A percentile compares a stretch with the other conserved stretches of the same genome.
Conservation (phyloP, 371 early-diverging fungal genomes). For the Amoeboaphelidium protococcarum region DNA sequence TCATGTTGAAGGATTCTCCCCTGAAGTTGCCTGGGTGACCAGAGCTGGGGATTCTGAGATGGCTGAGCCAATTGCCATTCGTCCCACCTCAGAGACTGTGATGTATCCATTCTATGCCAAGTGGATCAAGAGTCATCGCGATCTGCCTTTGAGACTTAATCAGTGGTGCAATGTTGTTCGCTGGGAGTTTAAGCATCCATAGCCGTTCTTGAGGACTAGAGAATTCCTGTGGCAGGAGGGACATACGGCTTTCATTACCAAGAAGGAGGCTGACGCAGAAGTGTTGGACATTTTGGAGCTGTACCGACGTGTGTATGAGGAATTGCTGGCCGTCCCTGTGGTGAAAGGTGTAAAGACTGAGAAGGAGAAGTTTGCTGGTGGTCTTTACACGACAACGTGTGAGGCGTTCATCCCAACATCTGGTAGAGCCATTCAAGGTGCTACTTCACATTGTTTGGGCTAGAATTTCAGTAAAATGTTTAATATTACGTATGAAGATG, state of each 20-base stretch:
- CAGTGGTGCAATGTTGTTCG: constrained; percentile 99
- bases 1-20: constrained; percentile 97
- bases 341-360: constrained; percentile 96
- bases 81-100: constrained; percentile 99
- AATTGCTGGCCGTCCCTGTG: constrained; percentile 95
- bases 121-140: constrained; percentile 96
- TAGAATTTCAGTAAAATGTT: constrained; percentile 99
- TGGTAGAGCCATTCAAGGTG: constrained; percentile 98
- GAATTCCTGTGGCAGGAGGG: constrained; percentile 99
- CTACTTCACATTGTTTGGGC: constrained; percentile 97
- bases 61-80: constrained; percentile 92
- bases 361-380: constrained; percentile 99
- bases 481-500: constrained; percentile 45
- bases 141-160: constrained; percentile 93
- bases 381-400: constrained; percentile 91
- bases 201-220: constrained; percentile 96
- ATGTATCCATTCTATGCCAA: constrained; percentile 99
- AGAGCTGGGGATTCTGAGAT: constrained; percentile 79
- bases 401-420: constrained; percentile 96
- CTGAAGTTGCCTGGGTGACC: constrained; percentile 99
- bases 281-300: constrained; percentile 77
- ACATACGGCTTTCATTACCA: constrained; percentile 88
- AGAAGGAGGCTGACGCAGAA: constrained; percentile 76
- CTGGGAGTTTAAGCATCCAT: constrained; percentile 99
- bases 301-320: constrained; percentile 89